A percentile compares a stretch with the other conserved stretches of the same genome.
Evolutionary conservation across 2,329 filamentous ascomycete genomes (phyloP).

Genomic region (Fusarium siculi): DNA sequence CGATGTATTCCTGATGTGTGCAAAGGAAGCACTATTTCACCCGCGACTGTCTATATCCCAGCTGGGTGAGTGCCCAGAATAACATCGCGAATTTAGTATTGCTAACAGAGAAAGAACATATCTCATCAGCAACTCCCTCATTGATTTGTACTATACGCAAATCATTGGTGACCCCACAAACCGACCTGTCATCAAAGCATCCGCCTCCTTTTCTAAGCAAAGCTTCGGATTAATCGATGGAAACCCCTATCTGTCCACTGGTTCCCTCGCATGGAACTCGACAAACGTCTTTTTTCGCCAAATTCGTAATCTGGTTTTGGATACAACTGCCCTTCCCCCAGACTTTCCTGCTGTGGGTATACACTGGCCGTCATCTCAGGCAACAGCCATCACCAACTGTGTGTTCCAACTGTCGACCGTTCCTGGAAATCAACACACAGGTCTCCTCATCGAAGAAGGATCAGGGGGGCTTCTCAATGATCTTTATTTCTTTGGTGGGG

Average conservation of each 20-base stretch:
- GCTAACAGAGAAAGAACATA: slow-evolving; percentile 64
- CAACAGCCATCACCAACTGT: slow-evolving; percentile 68
- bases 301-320: slow-evolving; percentile 66
- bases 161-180: slow-evolving; percentile 76
- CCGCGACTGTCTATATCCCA: slow-evolving; percentile 53
- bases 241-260: slow-evolving; percentile 56
- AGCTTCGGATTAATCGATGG: slow-evolving; percentile 60
- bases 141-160: slow-evolving; percentile 83
- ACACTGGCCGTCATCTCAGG: slow-evolving; percentile 76
- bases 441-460: slow-evolving; percentile 72
- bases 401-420: slow-evolving; percentile 62
- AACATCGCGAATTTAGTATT: slow-evolving; percentile 6
- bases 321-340: slow-evolving; percentile 62
- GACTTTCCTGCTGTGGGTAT: slow-evolving; percentile 62
- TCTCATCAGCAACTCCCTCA: slow-evolving; percentile 74
- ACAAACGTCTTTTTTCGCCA: slow-evolving; percentile 71
- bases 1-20: slow-evolving; percentile 42
- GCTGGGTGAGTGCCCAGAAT: slow-evolving; percentile 46
- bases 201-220: slow-evolving; percentile 55
- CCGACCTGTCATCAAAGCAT: slow-evolving; percentile 66
- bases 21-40: slow-evolving; percentile 49
- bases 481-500: slow-evolving; percentile 76
- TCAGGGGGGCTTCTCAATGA: slow-evolving; percentile 76
- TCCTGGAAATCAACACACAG: slow-evolving; percentile 61
- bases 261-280: slow-evolving; percentile 58